Percentiles rank a stretch among this genome's conserved stretches.
phyloP scores from a whole-genome alignment of 1,284 basidiomycete species.

The Phenoliferia sp. region DNA sequence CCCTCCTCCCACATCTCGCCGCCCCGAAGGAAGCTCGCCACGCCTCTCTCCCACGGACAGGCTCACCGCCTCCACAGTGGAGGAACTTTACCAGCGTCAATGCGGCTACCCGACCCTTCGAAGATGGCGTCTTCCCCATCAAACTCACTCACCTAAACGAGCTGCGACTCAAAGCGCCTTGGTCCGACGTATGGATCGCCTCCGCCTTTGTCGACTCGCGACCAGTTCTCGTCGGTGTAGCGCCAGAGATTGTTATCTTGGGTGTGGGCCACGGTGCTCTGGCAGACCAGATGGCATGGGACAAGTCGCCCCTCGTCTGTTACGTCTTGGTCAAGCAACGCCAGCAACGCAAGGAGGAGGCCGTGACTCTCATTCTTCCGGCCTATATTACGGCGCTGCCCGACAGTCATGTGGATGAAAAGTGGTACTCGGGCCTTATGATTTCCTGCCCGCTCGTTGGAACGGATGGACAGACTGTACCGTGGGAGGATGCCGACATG shows the following conservation, averaged over 20 bases:
- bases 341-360: background rate
- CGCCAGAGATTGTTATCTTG: constrained; percentile 2
- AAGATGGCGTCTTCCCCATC: background rate
- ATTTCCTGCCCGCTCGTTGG: constrained; percentile 3
- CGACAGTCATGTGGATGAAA: background rate
- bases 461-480: background rate
- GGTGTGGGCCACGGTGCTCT: background rate
- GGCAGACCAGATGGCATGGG: background rate
- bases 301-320: background rate
- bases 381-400: background rate
- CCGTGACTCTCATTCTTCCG: background rate
- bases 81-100: background rate
- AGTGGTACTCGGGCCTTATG: background rate
- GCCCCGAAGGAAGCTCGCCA: background rate
- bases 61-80: background rate
- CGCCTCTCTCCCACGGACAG: background rate
- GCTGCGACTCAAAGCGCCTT: constrained; percentile 2
- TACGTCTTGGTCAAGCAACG: background rate
- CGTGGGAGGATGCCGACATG: constrained; percentile 9
- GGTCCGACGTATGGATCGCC: background rate
- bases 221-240: background rate
- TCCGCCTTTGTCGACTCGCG: constrained; percentile 13
- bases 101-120: background rate
- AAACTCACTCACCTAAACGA: background rate
- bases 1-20: background rate